Evolutionary conservation across 2,329 filamentous ascomycete species (phyloP).

Genomic region (Cladosporium phlei): DNA sequence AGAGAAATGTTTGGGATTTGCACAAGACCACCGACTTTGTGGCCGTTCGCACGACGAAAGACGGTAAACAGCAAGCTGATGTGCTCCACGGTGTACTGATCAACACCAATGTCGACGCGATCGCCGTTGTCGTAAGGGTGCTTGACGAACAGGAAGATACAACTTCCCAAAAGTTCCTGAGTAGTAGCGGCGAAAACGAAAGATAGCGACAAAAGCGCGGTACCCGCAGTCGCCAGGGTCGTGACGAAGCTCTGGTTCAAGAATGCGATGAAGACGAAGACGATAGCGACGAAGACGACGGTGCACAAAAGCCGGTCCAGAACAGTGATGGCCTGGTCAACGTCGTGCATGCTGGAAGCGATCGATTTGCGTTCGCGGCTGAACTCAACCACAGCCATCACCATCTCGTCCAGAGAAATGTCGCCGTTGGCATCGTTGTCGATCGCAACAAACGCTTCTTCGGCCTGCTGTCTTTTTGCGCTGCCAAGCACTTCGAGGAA

Average conservation of each 20-base stretch:
- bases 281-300: slow-evolving; percentile 71
- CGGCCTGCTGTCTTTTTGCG: slow-evolving; percentile 68
- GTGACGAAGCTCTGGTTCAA: slow-evolving; percentile 81
- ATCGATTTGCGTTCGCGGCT: slow-evolving; percentile 85
- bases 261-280: slow-evolving; percentile 66
- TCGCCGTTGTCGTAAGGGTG: slow-evolving; percentile 96
- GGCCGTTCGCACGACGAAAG: slow-evolving; percentile 76
- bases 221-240: slow-evolving; percentile 83
- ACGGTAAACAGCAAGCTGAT: slow-evolving; percentile 92
- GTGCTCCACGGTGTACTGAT: slow-evolving; percentile 78
- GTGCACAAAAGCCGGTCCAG: slow-evolving; percentile 81
- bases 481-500: slow-evolving; percentile 80
- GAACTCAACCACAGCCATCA: slow-evolving; percentile 77
- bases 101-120: slow-evolving; percentile 72
- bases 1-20: slow-evolving; percentile 87
- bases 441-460: slow-evolving; percentile 75
- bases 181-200: slow-evolving; percentile 91
- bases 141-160: slow-evolving; percentile 98
- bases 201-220: slow-evolving; percentile 86
- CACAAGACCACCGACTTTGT: slow-evolving; percentile 58
- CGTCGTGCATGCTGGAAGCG: slow-evolving; percentile 91
- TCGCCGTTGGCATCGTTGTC: slow-evolving; percentile 90
- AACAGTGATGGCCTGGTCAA: slow-evolving; percentile 87
- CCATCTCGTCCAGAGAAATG: slow-evolving; percentile 92
- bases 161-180: slow-evolving; percentile 94